Percentiles rank a stretch among this genome's conserved stretches.
These are phyloP conservation scores for Fusarium marasasianum DNA, from an alignment of 2,329 filamentous ascomycete species.

Conservation along the genomic window DNA sequence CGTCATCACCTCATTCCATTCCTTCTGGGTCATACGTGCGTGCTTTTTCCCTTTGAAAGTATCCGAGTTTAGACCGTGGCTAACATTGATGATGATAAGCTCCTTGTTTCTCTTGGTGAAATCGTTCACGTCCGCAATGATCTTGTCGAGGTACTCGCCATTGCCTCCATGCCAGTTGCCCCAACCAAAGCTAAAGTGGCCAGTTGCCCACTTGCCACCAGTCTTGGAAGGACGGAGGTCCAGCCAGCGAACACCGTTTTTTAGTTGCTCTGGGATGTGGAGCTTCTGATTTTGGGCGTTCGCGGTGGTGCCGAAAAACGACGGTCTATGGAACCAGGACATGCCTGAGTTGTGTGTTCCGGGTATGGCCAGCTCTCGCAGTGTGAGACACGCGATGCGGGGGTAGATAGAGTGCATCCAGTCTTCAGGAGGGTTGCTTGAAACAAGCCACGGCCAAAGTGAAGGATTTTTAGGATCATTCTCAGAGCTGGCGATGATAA, in stretches of 20 bases:
- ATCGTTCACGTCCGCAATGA: background rate
- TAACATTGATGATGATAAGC: background rate
- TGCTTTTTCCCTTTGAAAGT: background rate
- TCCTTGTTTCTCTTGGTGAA: background rate
- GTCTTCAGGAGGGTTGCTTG: background rate
- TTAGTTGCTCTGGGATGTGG: background rate
- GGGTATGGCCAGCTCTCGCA: background rate
- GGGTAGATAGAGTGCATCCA: background rate
- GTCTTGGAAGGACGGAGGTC: background rate
- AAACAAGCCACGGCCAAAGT: background rate
- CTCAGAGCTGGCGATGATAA: background rate
- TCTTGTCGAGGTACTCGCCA: background rate
- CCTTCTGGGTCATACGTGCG: background rate
- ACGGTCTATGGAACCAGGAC: background rate
- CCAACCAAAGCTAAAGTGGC: background rate
- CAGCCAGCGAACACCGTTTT: background rate
- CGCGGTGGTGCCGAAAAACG: rapidly evolving
- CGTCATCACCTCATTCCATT: background rate
- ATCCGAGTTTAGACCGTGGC: background rate
- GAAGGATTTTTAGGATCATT: background rate
- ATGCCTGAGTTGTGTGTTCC: background rate
- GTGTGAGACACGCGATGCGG: background rate
- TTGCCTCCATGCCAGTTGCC: background rate
- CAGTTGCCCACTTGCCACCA: background rate
- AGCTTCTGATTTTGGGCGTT: background rate